Conservation (phyloP, 176 grass and related monocot genomes). For the Oryza coarctata region DNA sequence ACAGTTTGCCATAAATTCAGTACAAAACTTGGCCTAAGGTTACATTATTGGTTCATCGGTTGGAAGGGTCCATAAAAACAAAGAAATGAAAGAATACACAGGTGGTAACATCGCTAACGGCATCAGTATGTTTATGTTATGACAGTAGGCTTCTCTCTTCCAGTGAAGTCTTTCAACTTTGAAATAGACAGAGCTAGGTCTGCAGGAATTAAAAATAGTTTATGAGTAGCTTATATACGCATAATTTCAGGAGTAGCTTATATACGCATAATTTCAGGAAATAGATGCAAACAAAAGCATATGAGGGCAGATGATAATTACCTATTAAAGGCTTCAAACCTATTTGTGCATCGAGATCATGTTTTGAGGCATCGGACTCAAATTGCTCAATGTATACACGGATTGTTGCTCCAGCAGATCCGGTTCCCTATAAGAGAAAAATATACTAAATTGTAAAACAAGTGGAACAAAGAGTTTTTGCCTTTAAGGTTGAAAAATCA, state of each 20-base stretch:
- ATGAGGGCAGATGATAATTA: constrained; percentile 17
- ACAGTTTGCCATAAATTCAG: constrained; percentile 6
- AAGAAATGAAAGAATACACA: constrained; percentile 35
- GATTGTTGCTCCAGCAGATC: constrained; percentile 86
- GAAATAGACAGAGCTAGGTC: constrained; percentile 81
- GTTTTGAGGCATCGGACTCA: constrained; percentile 69
- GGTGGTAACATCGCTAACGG: not conserved
- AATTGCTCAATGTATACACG: constrained; percentile 85
- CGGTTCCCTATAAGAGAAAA: constrained; percentile 69
- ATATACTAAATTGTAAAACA: not conserved
- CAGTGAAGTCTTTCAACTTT: constrained; percentile 83
- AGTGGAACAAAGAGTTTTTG: not conserved
- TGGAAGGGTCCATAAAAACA: not conserved
- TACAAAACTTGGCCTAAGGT: constrained; percentile 9
- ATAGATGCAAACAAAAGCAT: not conserved
- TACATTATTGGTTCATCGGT: constrained; percentile 1
- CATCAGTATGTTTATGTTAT: constrained; percentile 52
- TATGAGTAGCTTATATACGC: not conserved
- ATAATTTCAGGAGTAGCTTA: not conserved
- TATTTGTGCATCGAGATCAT: constrained; percentile 68
- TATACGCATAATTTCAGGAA: not conserved
- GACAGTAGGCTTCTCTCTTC: constrained; percentile 80
- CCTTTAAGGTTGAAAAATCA: not conserved
- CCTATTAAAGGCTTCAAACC: constrained; percentile 82
- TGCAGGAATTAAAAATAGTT: constrained; percentile 29